Evolutionary conservation across 2,329 filamentous ascomycete genomes (phyloP), one percentile per base, ranked within the genome.

Genomic region (Penicillium corylophilum): DNA sequence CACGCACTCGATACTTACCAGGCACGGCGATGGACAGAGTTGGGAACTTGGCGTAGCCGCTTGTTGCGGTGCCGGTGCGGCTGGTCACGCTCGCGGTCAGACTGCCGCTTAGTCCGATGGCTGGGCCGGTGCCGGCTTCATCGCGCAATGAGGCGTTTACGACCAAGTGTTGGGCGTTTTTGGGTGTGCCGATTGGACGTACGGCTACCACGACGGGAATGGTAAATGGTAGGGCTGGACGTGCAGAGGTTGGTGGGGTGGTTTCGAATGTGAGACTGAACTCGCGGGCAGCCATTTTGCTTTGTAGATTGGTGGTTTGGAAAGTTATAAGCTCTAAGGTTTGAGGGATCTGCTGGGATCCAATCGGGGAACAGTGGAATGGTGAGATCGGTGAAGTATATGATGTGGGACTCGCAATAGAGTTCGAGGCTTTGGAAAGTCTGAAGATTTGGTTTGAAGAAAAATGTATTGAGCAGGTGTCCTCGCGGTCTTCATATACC

Each of bases 21-120:
- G 67, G 65, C 29, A 54, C 57, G 3, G 59, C 54, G 50, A 71
- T 66, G 2, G 54, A 61, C 12, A 71, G 59, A 1, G 58, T 55
- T 3, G 55, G 59, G 41, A 70, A 65, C 18, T 58, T 61, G 22
- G 66, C 67, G 42, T 66, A 70, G 12, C 68, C 68, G 40, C 58
- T 67, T 20, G 54, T 64, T 6, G 65, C 56, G 20, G 63, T 68
- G 13, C 65, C 66, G 35, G 51, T 51, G 38, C 64, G 62, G 43
- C 65, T 69, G 50, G 65, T 62, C n/a, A 70, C 66, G 16, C 64
- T 71, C 9, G 67, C 64, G 5, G 68, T 68, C 20, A 68, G 55
- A 28, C 46, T 63, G 13, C 68, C 68, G 4, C 57, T 54, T 24
- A 70, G 46, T 6, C 64, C 64, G 15, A 52, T 15, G 1, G 57